Evolutionary conservation across 2,329 filamentous ascomycete species (phyloP).

Genomic region (Talaromyces rugulosus): DNA sequence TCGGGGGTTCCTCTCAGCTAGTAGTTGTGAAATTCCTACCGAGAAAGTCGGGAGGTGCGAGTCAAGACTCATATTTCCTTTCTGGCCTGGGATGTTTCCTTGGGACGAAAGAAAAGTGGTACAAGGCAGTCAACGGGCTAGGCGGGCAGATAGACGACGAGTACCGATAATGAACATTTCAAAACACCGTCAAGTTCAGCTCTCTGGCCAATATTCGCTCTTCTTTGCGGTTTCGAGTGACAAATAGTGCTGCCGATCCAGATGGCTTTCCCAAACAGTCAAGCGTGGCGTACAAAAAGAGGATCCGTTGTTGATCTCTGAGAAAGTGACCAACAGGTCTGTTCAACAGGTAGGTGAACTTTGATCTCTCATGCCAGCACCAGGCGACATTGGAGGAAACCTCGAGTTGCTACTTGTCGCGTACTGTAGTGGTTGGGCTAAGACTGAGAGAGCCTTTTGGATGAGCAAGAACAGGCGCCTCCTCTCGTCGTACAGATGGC

Average conservation of each 20-base stretch:
- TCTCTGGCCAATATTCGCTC: neutral
- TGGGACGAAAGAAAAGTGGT: constrained; percentile 5
- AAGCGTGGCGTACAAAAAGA: neutral
- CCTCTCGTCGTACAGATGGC: neutral
- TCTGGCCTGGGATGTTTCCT: neutral
- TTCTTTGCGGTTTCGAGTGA: neutral
- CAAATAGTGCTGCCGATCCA: neutral
- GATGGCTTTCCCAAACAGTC: neutral
- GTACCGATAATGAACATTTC: constrained; percentile 12
- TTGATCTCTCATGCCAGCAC: neutral
- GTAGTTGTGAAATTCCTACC: neutral
- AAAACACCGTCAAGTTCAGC: neutral
- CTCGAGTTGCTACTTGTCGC: neutral
- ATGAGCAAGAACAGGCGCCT: neutral
- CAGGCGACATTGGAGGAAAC: neutral
- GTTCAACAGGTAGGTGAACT: neutral
- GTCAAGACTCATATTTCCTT: constrained; percentile 10
- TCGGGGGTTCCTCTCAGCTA: neutral
- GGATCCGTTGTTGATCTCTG: neutral
- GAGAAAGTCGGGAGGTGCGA: neutral
- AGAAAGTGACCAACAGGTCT: neutral
- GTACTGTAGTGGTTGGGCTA: neutral
- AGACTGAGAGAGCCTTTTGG: neutral
- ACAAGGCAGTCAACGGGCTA: constrained; percentile 8
- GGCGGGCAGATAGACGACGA: constrained; percentile 7